phyloP scores from a whole-genome alignment of 2,329 filamentous ascomycete genomes.

The Ceratocystis cacaofunesta region DNA sequence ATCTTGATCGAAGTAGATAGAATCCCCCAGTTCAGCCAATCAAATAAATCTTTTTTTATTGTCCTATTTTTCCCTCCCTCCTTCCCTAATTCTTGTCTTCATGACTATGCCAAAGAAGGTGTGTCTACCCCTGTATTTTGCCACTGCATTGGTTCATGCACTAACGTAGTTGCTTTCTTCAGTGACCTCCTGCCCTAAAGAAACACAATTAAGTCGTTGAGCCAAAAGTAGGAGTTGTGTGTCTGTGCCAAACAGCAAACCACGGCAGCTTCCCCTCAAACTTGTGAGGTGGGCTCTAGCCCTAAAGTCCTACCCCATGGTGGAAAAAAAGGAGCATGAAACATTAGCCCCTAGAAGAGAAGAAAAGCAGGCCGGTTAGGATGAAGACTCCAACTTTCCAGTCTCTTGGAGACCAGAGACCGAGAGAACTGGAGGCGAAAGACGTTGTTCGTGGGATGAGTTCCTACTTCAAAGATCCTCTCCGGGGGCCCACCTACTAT shows the following conservation, averaged over 20 bases:
- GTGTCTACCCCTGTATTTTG: not conserved
- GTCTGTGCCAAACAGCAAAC: not conserved
- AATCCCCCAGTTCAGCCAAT: constrained; percentile 1
- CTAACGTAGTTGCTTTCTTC: not conserved
- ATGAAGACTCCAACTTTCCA: not conserved
- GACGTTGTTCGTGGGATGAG: not conserved
- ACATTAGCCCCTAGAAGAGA: not conserved
- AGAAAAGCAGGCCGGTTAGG: not conserved
- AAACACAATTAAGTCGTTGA: not conserved
- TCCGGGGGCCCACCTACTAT: too few species aligned
- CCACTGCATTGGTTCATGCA: not conserved
- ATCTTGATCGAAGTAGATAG: constrained; percentile 12
- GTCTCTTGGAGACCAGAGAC: not conserved
- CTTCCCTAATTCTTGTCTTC: not conserved
- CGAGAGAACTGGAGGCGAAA: not conserved
- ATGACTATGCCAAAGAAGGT: not conserved
- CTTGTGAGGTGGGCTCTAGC: not conserved
- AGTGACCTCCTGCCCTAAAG: not conserved
- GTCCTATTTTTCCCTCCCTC: not conserved
- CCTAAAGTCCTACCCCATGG: not conserved
- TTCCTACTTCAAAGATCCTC: too few species aligned
- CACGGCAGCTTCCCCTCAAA: not conserved
- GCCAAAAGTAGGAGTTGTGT: not conserved
- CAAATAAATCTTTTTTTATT: not conserved
- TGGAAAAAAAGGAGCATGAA: not conserved